Evolutionary conservation across 2,329 filamentous ascomycete species (phyloP).

Genomic region (Talaromyces islandicus): DNA sequence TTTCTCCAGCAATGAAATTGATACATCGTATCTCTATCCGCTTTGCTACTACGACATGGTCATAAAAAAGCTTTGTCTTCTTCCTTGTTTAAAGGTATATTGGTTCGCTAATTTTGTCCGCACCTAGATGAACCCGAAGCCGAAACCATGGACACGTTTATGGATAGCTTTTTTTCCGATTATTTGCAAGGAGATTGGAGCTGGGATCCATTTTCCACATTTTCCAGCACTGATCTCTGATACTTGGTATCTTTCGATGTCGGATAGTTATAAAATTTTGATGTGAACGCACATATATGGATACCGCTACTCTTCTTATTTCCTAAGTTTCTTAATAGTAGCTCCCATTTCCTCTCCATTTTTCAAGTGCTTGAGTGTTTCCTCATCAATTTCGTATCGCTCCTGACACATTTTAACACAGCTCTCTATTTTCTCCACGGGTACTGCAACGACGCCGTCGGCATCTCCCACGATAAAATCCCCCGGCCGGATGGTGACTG

Average conservation of each 20-base stretch:
- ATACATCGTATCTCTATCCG: no score
- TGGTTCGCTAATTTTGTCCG: not conserved
- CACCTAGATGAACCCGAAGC: slow-evolving; percentile 7
- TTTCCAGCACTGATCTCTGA: not conserved
- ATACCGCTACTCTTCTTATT: slow-evolving; percentile 12
- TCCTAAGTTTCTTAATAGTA: slow-evolving; percentile 29
- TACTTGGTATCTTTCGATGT: not conserved
- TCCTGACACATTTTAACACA: slow-evolving; percentile 27
- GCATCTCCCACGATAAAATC: slow-evolving; percentile 31
- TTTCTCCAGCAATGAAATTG: not conserved
- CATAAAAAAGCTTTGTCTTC: no score
- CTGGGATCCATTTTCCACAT: slow-evolving; percentile 19
- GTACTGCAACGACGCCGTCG: slow-evolving; percentile 16
- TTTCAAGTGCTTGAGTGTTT: slow-evolving; percentile 24
- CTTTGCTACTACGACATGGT: no score
- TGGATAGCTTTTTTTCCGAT: slow-evolving; percentile 19
- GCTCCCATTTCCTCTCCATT: slow-evolving; percentile 28
- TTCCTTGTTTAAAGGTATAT: not conserved
- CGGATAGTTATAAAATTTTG: not conserved
- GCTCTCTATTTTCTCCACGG: slow-evolving; percentile 21
- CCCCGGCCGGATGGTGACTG: slow-evolving; percentile 25
- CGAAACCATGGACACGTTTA: slow-evolving; percentile 14
- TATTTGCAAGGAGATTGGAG: slow-evolving; percentile 20
- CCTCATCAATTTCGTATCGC: slow-evolving; percentile 29
- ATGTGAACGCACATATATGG: no score